Base-by-base conservation (phyloP, 495 filamentous ascomycete genomes). In the Aspergillus olivimuriae region DNA sequence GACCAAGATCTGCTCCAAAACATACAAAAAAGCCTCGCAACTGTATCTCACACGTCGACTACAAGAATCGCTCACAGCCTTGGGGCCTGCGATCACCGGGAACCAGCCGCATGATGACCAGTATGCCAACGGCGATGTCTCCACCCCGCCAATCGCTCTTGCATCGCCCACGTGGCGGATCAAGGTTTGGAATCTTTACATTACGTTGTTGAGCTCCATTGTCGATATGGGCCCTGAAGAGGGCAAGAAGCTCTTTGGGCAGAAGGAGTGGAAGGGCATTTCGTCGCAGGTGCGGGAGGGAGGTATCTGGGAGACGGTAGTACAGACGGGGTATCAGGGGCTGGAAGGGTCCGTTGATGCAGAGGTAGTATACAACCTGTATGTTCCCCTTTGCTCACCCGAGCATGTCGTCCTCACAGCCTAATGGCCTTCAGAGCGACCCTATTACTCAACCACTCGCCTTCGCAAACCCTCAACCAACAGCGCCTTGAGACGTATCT, bases 161-260 rank as follows among this genome's bases (percentile, higher is more conserved):
- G 85, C 84, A 43, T 85, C 84, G 36, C 74, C 80, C 40, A 82
- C 80, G 30, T 87, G 84, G 44, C 74, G 91, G 48, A 87, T 95
- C 64, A 97, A 95, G 62, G 80, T 96, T 42, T 98, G 94, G 94
- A 94, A 87, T 63, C 74, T 98, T 52, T 97, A 97, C 62, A 78
- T 97, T 39, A 94, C 89, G 0, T 78, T 97, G 18, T 74, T 97
- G 24, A 94, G 95, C 65, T 86, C 86, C 18, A 84, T 95, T 35
- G 73, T 91, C 26, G 89, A 97, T 48, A 71, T 96, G 51, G 87
- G 86, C 14, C 65, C 82, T n/a, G 87, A 95, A 52, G 88, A 95
- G 58, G 92, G 91, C 22, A 95, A 90, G 65, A 76, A 76, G 12
- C 75, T 81, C 18, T 90, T 96, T 70, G 94, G 94, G 0, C 80